Percentiles rank a stretch among this genome's conserved stretches.
These are phyloP conservation scores for Decorospora gaudefroyi DNA, from an alignment of 2,329 filamentous ascomycete species.

Conservation along the genomic window DNA sequence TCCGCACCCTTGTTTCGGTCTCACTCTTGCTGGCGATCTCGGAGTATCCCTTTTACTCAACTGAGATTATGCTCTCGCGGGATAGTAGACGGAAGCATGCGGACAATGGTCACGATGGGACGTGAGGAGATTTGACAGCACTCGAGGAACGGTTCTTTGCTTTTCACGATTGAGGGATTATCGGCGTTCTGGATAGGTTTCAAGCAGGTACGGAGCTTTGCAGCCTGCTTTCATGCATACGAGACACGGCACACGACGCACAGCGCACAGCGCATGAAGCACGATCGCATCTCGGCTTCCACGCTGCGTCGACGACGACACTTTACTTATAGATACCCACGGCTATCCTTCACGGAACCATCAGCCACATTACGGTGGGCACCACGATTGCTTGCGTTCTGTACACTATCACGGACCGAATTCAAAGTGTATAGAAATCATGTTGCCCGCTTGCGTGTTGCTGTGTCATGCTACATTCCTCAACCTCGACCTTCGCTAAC, in stretches of 20 bases:
- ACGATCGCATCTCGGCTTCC: conserved; percentile 20
- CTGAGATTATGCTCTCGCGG: too few species aligned
- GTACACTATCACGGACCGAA: too few species aligned
- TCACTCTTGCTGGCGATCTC: too few species aligned
- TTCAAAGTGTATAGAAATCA: not conserved
- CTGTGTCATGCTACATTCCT: conserved; percentile 33
- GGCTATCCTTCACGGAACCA: conserved; percentile 5
- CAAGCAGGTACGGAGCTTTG: conserved; percentile 3
- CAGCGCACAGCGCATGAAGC: not conserved
- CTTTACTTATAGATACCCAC: conserved; percentile 36
- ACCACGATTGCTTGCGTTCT: not conserved
- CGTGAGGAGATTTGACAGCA: not conserved
- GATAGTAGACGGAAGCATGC: too few species aligned
- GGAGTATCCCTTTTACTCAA: too few species aligned
- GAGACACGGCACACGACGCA: conserved; percentile 1
- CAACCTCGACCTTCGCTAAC: conserved; percentile 23
- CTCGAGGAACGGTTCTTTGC: not conserved
- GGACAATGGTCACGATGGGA: not conserved
- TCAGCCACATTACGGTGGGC: conserved; percentile 11
- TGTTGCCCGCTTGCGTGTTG: conserved; percentile 2
- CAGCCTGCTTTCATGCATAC: conserved; percentile 12
- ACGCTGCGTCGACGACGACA: conserved; percentile 20
- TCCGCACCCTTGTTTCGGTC: not conserved
- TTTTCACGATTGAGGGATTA: not conserved
- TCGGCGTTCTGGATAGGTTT: conserved; percentile 23